These are phyloP conservation scores for Fusarium penzigii DNA, from an alignment of 2,329 filamentous ascomycete species.

Conservation along the genomic window DNA sequence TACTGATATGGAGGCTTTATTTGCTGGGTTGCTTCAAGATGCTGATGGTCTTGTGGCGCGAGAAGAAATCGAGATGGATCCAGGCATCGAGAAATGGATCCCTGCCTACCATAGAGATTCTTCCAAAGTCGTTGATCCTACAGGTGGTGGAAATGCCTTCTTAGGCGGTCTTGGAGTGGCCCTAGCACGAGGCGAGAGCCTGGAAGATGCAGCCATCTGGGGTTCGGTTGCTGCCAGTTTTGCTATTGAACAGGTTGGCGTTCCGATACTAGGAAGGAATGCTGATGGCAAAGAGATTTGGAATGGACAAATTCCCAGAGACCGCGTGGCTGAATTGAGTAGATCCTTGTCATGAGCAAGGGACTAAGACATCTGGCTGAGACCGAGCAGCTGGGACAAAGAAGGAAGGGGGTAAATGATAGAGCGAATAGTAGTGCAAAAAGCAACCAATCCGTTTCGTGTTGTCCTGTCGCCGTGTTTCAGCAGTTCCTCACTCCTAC, in stretches of 20 bases:
- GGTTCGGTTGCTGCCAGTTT: conserved; percentile 85
- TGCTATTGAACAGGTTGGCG: conserved; percentile 90
- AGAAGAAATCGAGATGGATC: conserved; percentile 62
- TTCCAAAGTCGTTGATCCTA: conserved; percentile 78
- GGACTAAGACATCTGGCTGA: not conserved
- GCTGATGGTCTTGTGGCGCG: conserved; percentile 53
- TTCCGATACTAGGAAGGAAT: conserved; percentile 60
- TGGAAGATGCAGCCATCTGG: conserved; percentile 74
- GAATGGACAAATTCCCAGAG: conserved; percentile 58
- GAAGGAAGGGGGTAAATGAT: too few species aligned
- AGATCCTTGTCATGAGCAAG: conserved; percentile 35
- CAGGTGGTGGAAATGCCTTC: conserved; percentile 91
- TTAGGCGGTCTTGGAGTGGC: conserved; percentile 62
- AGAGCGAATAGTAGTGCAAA: too few species aligned
- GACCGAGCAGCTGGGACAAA: not conserved
- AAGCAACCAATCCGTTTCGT: too few species aligned
- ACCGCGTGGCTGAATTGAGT: conserved; percentile 54
- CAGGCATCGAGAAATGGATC: conserved; percentile 71
- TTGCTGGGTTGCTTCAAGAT: conserved; percentile 59
- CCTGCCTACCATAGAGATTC: conserved; percentile 68
- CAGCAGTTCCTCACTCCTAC: too few species aligned
- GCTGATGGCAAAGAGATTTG: conserved; percentile 55
- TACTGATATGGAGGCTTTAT: conserved; percentile 63
- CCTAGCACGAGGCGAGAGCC: conserved; percentile 57
- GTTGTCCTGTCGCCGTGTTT: too few species aligned